Conservation (phyloP, 2,329 filamentous ascomycete genomes). For the Cordyceps farinosa region DNA sequence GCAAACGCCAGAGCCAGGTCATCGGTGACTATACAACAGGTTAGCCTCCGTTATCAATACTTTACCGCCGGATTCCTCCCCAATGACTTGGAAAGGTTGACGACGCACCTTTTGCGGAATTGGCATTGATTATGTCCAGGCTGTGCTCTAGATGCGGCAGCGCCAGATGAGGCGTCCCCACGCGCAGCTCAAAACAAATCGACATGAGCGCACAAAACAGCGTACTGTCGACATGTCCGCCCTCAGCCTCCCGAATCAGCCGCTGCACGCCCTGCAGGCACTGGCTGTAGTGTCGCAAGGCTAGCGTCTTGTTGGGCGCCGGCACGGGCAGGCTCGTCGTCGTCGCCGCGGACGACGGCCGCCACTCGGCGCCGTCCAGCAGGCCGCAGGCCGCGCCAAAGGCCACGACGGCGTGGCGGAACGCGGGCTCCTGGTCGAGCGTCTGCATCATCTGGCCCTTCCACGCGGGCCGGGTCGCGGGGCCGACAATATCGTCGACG, state of each 20-base stretch:
- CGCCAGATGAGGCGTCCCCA: conserved; percentile 1
- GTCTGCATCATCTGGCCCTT: conserved; percentile 7
- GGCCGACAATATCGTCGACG: conserved; percentile 16
- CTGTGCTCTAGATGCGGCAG: conserved; percentile 18
- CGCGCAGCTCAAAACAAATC: conserved; percentile 19
- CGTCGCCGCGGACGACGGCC: too few species aligned
- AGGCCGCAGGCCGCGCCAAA: conserved; percentile 11
- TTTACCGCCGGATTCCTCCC: too few species aligned
- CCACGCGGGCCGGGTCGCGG: background rate
- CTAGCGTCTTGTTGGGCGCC: background rate
- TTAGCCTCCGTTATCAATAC: too few species aligned
- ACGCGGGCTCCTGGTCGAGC: conserved; percentile 1
- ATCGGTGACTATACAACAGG: conserved; percentile 3
- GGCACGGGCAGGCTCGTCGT: background rate
- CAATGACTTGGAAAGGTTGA: background rate
- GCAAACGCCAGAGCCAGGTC: conserved; percentile 15
- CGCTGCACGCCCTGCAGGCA: conserved; percentile 6
- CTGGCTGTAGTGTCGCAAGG: conserved; percentile 8
- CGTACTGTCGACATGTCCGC: background rate
- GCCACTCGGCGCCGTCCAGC: background rate
- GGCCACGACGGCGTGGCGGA: conserved; percentile 10
- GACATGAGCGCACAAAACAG: conserved; percentile 16
- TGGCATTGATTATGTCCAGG: conserved; percentile 2
- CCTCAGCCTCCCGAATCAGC: background rate
- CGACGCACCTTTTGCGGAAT: background rate